Base-by-base conservation (phyloP, 345 rosid genomes). In the Linum usitatissimum region DNA sequence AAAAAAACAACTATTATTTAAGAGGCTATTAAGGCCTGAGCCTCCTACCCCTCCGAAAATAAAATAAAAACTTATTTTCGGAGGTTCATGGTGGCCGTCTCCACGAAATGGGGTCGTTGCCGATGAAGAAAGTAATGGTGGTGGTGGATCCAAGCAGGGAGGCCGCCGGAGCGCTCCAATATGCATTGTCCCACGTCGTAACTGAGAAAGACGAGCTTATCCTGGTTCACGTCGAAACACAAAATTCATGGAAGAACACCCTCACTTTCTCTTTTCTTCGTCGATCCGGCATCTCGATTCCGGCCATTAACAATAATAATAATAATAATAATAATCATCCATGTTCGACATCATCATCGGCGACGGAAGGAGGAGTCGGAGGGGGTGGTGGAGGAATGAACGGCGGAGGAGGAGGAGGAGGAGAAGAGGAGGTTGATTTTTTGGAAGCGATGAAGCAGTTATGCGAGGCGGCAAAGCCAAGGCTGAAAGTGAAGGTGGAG, bases 111-210 rank as follows among this genome's bases (percentile, higher is more conserved):
- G 79, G 59, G 59, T n/a, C 69, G 18, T 59, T 69, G 15, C 56
- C 66, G 3, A 64, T 86, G 14, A 75, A 86, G 45, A 81, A 79
- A 75, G 81, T 89, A 15, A 80, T 89, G 87, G 84, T 84, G 70
- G 87, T 84, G 36, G 94, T 80, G 17, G 91, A 89, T 28, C 87
- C 87, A 4, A 71, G 81, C 51, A 67, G 85, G 4, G 89, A 86
- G 66, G 75, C 91, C 2, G 87, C 86, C 3, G 85, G 85, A 0
- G 94, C 96, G 3, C 79, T 89, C 59, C 86, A 84, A 70, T 84
- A 84, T 66, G 83, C 87, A 10, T 80, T 86, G 54, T 79, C 89
- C 36, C 94, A 84, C 58, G 89, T 76, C 0, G 80, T 86, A 20
- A 65, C 83, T 3, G 91, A 86, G 62, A 76, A 73, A 20, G 89